Base-by-base conservation (phyloP, 768 basidiomycete species). In the Macrocybe gigantea region DNA sequence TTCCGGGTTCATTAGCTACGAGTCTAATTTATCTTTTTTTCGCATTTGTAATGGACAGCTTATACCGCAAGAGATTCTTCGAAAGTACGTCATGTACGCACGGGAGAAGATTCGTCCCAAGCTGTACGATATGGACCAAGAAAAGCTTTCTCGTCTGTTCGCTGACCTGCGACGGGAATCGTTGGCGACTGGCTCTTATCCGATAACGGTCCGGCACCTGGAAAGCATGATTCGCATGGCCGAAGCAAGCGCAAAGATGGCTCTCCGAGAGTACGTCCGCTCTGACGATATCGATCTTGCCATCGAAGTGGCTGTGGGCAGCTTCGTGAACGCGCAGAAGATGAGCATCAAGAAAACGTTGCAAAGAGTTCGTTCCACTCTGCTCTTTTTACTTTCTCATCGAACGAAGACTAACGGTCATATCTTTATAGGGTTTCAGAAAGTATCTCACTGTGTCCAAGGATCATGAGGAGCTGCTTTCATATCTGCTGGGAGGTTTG, bases 151-250 rank as follows among this genome's bases (percentile, higher is more conserved):
- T 5, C 77, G 84, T n/a, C 79, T 99, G 38, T 99, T 96, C 64
- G 85, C 91, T 14, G 96, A 99, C 64, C 77, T 99, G 31, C 85
- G 96, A 33, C 86, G 93, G 53, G 96, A 99, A 63, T 98, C 95
- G 5, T 74, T 93, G 57, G 93, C 93, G 13, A 99, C 96, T 1
- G 95, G 95, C n/a, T 97, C 95, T 14, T 96, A 91, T 69, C 96
- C 96, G 2, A 96, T 99, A 63, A 99, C 96, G 7, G 88, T 98
- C 42, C 90, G 96, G 48, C 96, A 98, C 61, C 68, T 99, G 49
- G 96, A 99, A 70, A 95, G 93, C 63, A 96, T 96, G 90, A 98
- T 99, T 67, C 86, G 96, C 36, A 98, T 98, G 95, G 80, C 92
- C 2, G 96, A 99, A 67, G 95, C 96, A 10, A 93, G 89, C 60